Conservation (phyloP, 208 protist species). For the Wallacemonas sp. region DNA sequence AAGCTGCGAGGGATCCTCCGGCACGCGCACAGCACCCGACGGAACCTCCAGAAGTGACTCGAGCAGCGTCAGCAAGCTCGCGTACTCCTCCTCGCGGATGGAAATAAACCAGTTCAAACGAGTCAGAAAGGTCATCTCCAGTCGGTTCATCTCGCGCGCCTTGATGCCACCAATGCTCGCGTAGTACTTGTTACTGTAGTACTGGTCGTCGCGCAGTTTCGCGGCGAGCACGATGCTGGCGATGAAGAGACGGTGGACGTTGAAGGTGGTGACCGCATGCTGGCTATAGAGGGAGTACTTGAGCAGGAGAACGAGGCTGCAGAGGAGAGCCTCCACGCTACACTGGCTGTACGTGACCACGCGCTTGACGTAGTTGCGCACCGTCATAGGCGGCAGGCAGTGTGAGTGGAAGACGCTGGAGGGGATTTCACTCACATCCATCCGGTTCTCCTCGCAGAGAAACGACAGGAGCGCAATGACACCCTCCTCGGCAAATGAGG, state of each 20-base stretch:
- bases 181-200: constrained; percentile 94
- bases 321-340: constrained; percentile 86
- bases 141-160: constrained; percentile 84
- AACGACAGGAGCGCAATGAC: constrained; percentile 62
- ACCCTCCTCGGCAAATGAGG: constrained; percentile 35
- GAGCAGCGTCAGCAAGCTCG: constrained; percentile 42
- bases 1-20: constrained; percentile 17
- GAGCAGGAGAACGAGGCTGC: constrained; percentile 89
- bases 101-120: constrained; percentile 81
- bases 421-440: constrained; percentile 44
- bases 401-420: constrained; percentile 82
- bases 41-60: constrained; percentile 22
- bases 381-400: constrained; percentile 72
- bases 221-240: constrained; percentile 86
- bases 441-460: constrained; percentile 56
- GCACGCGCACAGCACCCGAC: constrained; percentile 10
- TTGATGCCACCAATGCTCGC: constrained; percentile 90
- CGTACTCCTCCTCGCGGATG: constrained; percentile 61
- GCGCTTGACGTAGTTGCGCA: constrained; percentile 83
- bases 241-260: constrained; percentile 93
- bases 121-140: constrained; percentile 90
- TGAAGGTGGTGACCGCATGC: constrained; percentile 88
- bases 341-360: constrained; percentile 82
- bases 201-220: constrained; percentile 95
- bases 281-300: constrained; percentile 70